Conservation (phyloP, 176 grass and related monocot species). For the Oryza meridionalis region DNA sequence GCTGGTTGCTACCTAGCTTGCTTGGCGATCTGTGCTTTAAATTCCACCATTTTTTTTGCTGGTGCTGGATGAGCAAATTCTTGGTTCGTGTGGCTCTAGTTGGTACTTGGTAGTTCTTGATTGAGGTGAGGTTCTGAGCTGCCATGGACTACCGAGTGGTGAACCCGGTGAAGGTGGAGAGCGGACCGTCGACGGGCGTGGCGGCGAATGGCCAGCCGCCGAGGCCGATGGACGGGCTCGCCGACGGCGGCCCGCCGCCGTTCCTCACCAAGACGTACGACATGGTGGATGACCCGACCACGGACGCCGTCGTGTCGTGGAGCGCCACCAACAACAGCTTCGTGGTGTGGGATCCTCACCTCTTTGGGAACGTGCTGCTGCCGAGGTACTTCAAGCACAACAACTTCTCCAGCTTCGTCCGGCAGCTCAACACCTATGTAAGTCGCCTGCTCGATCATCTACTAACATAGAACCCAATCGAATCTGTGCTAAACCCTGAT, state of each 20-base stretch:
- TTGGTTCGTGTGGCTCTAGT: constrained; percentile 12
- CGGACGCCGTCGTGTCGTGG: constrained; percentile 76
- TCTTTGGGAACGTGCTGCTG: constrained; percentile 64
- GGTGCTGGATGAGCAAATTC: background rate
- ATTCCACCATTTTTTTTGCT: constrained; percentile 27
- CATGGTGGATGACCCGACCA: constrained; percentile 73
- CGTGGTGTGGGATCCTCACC: constrained; percentile 88
- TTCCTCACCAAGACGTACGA: constrained; percentile 93
- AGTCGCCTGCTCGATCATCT: constrained; percentile 32
- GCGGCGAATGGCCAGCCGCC: constrained; percentile 45
- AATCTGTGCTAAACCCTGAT: background rate
- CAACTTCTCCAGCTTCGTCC: constrained; percentile 99
- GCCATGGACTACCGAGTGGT: constrained; percentile 51
- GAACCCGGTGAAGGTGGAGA: constrained; percentile 74
- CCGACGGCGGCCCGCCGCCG: constrained; percentile 68
- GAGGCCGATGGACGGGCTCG: constrained; percentile 70
- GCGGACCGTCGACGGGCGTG: background rate
- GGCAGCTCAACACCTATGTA: constrained; percentile 97
- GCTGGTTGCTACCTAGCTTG: background rate
- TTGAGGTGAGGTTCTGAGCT: background rate
- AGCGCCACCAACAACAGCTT: constrained; percentile 69
- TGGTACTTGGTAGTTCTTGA: constrained; percentile 5
- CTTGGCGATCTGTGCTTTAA: background rate
- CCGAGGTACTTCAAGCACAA: constrained; percentile 97
- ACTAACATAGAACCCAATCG: background rate